These are phyloP conservation scores for Purshia tridentata DNA, from an alignment of 306 rosid genomes.

Conservation along the genomic window DNA sequence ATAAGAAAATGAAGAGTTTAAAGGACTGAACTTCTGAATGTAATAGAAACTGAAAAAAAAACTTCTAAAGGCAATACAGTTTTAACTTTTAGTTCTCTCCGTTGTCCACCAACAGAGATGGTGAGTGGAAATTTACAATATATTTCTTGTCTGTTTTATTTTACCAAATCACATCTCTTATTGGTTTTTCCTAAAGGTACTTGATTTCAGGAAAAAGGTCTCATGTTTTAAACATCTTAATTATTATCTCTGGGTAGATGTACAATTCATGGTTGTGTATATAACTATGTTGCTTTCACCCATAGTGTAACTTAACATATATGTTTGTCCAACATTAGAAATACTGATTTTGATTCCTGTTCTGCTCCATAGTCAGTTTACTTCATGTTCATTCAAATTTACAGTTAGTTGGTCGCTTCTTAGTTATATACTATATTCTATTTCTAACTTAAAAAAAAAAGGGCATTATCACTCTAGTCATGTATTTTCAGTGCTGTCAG, in stretches of 20 bases:
- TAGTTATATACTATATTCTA: neutral
- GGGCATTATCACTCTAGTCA: neutral
- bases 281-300: neutral
- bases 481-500: neutral
- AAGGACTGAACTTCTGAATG: neutral
- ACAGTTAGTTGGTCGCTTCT: neutral
- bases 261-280: neutral
- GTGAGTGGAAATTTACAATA: neutral
- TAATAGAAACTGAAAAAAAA: no score
- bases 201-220: neutral
- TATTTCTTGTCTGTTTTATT: neutral
- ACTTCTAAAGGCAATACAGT: neutral
- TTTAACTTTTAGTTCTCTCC: constrained; percentile 1
- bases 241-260: neutral
- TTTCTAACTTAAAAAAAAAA: no score
- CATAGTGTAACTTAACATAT: neutral
- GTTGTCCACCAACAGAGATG: neutral
- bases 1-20: neutral
- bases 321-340: neutral
- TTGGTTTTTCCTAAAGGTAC: neutral
- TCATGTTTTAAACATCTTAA: neutral
- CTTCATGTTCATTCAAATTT: neutral
- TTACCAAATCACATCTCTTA: neutral
- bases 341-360: neutral
- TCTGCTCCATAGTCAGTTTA: neutral